A percentile compares a stretch with the other conserved stretches of the same genome.
Evolutionary conservation across 2,329 filamentous ascomycete species (phyloP).

Genomic region (Scopulariopsis brevicaulis): DNA sequence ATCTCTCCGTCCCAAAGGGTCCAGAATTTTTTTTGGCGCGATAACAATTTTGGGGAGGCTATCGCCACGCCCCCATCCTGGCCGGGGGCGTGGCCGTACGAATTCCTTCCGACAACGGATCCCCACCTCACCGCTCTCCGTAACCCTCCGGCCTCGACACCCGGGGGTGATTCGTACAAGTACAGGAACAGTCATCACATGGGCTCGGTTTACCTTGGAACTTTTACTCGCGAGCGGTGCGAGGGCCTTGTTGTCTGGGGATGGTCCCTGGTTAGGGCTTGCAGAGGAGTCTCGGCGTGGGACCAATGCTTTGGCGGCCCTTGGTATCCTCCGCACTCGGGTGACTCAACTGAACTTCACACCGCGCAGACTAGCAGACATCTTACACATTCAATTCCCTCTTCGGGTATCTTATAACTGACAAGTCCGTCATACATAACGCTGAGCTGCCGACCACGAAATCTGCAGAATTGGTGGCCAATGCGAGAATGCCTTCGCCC

Average conservation of each 20-base stretch:
- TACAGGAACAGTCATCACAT: not conserved
- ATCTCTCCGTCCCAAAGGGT: not conserved
- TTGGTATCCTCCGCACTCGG: not conserved
- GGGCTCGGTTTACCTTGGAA: not conserved
- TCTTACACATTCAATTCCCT: not conserved
- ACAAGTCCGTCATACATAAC: not conserved
- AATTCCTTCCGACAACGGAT: not conserved
- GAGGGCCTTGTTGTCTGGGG: no score
- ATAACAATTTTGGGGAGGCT: slow-evolving; percentile 1
- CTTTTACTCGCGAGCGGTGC: no score
- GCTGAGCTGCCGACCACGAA: not conserved
- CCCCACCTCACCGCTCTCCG: not conserved
- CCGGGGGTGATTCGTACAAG: no score
- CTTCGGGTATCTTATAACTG: not conserved
- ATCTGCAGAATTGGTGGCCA: not conserved
- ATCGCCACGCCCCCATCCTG: not conserved
- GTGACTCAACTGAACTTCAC: not conserved
- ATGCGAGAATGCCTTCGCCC: not conserved
- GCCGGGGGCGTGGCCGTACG: not conserved
- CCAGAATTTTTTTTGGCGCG: not conserved
- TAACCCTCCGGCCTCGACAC: not conserved
- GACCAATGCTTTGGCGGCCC: no score
- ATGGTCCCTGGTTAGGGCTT: no score
- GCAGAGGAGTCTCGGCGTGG: no score
- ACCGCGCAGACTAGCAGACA: not conserved